Conservation (phyloP, 78 protist genomes). For the Emiliania huxleyi region DNA sequence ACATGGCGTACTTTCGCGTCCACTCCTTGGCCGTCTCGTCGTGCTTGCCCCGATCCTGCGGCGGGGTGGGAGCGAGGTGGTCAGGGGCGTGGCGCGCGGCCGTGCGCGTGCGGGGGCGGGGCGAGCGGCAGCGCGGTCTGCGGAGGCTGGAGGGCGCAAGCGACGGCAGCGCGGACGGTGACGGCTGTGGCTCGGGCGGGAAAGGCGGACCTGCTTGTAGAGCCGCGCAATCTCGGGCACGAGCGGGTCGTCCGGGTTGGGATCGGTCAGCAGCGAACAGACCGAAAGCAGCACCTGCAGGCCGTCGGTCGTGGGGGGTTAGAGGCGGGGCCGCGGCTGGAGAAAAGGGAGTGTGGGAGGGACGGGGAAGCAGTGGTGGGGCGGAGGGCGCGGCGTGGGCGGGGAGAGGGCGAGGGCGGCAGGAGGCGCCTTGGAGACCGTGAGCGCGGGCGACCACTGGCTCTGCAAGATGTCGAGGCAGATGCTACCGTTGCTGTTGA, state of each 20-base stretch:
- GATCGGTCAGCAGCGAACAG: constrained; percentile 87
- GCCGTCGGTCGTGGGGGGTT: background rate
- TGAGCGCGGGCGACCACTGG: constrained; percentile 93
- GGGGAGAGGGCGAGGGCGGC: background rate
- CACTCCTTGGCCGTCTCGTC: constrained; percentile 75
- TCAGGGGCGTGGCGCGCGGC: too few species aligned
- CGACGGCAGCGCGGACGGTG: too few species aligned
- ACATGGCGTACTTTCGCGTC: constrained; percentile 78
- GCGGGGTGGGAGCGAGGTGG: too few species aligned
- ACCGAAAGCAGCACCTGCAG: constrained; percentile 77
- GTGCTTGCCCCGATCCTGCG: constrained; percentile 61
- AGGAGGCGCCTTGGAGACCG: constrained; percentile 82
- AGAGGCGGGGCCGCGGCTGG: too few species aligned
- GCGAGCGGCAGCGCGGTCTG: too few species aligned
- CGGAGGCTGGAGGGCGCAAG: background rate
- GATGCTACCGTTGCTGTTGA: constrained; percentile 80
- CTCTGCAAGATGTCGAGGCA: constrained; percentile 93
- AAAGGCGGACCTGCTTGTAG: constrained; percentile 64
- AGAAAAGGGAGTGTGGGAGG: background rate
- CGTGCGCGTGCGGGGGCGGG: too few species aligned
- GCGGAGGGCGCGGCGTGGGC: background rate
- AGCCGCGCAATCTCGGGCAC: constrained; percentile 88
- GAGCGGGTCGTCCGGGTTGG: constrained; percentile 95
- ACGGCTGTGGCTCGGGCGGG: background rate
- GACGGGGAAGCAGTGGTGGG: background rate